A percentile compares a stretch with the other conserved stretches of the same genome.
Evolutionary conservation across 805 yeast genomes (phyloP).

Genomic region (Myxozyma udenii): DNA sequence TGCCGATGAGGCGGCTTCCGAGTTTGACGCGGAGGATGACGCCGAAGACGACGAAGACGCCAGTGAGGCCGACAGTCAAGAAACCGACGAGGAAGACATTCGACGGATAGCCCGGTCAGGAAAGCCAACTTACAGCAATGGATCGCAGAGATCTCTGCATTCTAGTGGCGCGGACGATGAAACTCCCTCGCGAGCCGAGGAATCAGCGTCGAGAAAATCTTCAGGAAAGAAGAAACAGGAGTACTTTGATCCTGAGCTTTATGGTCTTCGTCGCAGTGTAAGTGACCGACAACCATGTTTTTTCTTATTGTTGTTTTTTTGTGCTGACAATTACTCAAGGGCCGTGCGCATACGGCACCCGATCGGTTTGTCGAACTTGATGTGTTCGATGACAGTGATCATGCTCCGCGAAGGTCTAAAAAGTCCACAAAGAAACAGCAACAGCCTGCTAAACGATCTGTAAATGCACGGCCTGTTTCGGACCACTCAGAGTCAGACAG

Average conservation of each 20-base stretch:
- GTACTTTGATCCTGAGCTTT: conserved; percentile 40
- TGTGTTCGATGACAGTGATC: conserved; percentile 22
- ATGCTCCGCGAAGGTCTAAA: conserved; percentile 3
- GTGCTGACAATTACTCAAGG: too few relatives aligned
- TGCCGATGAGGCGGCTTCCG: conserved; percentile 5
- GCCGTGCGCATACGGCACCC: conserved; percentile 38
- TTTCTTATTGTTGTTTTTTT: too few relatives aligned
- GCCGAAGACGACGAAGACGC: conserved; percentile 14
- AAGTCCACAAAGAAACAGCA: conserved; percentile 4
- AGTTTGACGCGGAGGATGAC: conserved; percentile 11
- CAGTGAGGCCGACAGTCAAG: conserved; percentile 23
- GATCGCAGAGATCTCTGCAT: neutral
- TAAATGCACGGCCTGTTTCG: neutral
- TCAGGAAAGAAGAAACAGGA: conserved; percentile 9
- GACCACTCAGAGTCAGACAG: conserved; percentile 12
- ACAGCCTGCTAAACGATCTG: conserved; percentile 10
- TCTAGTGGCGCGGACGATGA: neutral
- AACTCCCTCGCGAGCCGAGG: too few relatives aligned
- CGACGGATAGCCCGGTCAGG: neutral
- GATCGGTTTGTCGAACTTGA: conserved; percentile 32
- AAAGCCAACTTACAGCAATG: neutral
- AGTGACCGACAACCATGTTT: too few relatives aligned
- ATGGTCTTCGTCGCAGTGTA: conserved; percentile 43
- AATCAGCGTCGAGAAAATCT: neutral
- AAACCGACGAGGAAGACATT: conserved; percentile 25